Conservation (phyloP, 1,284 basidiomycete genomes). For the Ustilago vetiveriae region DNA sequence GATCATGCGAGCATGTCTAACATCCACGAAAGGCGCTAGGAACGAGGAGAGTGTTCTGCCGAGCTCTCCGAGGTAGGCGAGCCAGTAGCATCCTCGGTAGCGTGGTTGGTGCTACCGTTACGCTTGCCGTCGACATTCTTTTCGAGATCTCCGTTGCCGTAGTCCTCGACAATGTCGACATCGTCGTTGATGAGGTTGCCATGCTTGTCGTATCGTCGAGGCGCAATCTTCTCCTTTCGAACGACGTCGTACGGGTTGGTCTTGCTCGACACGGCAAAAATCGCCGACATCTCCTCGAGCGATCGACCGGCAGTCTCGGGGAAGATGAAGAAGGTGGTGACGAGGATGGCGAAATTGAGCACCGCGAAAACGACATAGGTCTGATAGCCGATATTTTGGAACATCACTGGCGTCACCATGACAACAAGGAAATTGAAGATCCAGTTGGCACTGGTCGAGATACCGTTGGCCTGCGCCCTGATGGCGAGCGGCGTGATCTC, state of each 20-base stretch:
- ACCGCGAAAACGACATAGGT: constrained; percentile 57
- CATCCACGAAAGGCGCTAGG: constrained; percentile 5
- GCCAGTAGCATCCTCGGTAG: constrained; percentile 31
- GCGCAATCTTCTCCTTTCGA: constrained; percentile 48
- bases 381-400: constrained; percentile 37
- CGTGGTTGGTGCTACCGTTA: constrained; percentile 21
- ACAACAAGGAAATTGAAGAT: constrained; percentile 64
- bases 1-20: constrained; percentile 8
- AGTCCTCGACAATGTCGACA: constrained; percentile 36
- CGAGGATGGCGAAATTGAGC: constrained; percentile 53
- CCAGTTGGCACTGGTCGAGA: constrained; percentile 62
- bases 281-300: constrained; percentile 62
- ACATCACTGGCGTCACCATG: constrained; percentile 56
- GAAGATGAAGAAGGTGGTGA: constrained; percentile 56
- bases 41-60: constrained; percentile 23
- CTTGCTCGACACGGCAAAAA: constrained; percentile 57
- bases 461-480: constrained; percentile 61
- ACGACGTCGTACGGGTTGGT: constrained; percentile 63
- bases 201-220: constrained; percentile 59
- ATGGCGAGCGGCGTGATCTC: constrained; percentile 64
- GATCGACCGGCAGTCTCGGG: constrained; percentile 61
- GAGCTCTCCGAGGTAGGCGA: constrained; percentile 32
- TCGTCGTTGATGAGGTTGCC: constrained; percentile 53
- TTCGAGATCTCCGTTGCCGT: constrained; percentile 32
- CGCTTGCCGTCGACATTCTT: constrained; percentile 22